Evolutionary conservation across 805 yeast species (phyloP), one percentile per base, ranked within the genome.

Genomic region (Candida stauntonica): DNA sequence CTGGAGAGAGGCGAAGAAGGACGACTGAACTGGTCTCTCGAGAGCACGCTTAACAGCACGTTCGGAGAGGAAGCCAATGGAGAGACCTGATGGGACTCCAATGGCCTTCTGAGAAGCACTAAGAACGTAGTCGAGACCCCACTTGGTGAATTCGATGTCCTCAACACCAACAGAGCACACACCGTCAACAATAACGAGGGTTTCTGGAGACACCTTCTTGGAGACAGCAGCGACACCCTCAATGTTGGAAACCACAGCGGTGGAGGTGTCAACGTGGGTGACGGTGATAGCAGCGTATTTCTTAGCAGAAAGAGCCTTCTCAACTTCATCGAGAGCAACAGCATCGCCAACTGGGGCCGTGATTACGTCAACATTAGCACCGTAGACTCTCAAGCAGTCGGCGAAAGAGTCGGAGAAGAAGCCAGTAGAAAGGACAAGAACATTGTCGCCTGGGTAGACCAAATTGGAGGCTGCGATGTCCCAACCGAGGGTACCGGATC

Each of bases 401-500:
- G 85, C 89, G 64, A 87, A 84, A 3, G 81, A 71, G 60, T 87
- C 94, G 12, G 89, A 77, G 63, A 89, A 89, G 62, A 77, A 89
- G 5, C 98, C 99, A 11, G 98, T 88, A 39, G 93, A 81, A 45
- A 91, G 70, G 20, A 89, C 86, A 50, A 91, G 73, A 6, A 78
- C 91, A 32, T 77, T 72, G 42, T 88, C 95, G 39, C 78, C 80
- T 2, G 73, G 68, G 46, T 63, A 62, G 38, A 86, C 55, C 49
- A 88, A 69, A 64, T 91, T 89, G 24, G 95, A 73, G 18, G 82
- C 95, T 29, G 77, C 81, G 45, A 89, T 67, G 56, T 89, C 98
- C 96, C 96, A 89, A 26, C 98, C 98, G 29, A 89, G 71, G 16
- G 97, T 87, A 41, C 98, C 98, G 2, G 95, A 82, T 30, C 97